Base-by-base conservation (phyloP, 345 rosid genomes). In the Lepidium aucheri region DNA sequence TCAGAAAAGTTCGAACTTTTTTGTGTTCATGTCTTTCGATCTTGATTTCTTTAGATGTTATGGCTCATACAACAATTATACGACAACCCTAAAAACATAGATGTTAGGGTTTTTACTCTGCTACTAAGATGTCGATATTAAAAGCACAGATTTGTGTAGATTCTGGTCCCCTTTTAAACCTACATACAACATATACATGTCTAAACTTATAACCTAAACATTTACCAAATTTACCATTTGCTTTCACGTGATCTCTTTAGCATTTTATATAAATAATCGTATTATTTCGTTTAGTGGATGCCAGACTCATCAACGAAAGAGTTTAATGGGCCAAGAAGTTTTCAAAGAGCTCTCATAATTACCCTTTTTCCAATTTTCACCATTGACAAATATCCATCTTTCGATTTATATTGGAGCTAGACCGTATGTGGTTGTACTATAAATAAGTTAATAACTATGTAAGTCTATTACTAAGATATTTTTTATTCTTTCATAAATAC, bases 151-250 rank as follows among this genome's bases (percentile, higher is more conserved):
- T 47, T 60, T 58, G 43, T 34, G 24, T 53, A 65, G 70, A 32
- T 53, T 43, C 42, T 68, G 65, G 73, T 68, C 40, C 72, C 72
- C 65, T 60, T 35, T 20, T 59, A 40, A 69, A 28, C 66, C 33
- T n/a, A 59, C 66, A 41, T n/a, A 59, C 66, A 49, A 58, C 41
- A 49, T 26, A 26, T 26, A 20, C 2, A 8, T 33, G 58, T 59
- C 59, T 18, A 12, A 58, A 38, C 32, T 58, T 26, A 28, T 58
- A 40, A 38, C 59, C 42, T 58, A 47, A 36, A 24, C 47, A 35
- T 68, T 24, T 36, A 45, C 55, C 47, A 45, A 17, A 15, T 65
- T 24, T 32, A 65, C 61, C 47, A 47, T 68, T 45, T 36, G n/a
- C 39, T 68, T 68, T 68, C 66, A 59, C 66, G 66, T 68, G 66